Conservation (phyloP, 169 alveolate genomes). For the Cystoisospora suis region DNA sequence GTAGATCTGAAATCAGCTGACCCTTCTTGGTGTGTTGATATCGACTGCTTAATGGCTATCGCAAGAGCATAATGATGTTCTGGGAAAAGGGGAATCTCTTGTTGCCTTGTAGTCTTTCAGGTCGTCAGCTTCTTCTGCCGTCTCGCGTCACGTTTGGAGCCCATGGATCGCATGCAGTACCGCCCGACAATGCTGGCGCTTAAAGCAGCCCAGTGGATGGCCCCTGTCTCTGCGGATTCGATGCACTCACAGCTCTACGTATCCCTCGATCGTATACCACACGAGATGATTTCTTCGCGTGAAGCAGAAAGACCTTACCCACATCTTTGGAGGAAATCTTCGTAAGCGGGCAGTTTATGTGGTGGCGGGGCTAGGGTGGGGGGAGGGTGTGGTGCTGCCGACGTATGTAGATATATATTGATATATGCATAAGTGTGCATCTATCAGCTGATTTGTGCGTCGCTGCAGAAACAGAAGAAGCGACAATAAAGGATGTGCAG, state of each 20-base stretch:
- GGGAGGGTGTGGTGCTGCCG: not conserved
- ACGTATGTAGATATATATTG: not conserved
- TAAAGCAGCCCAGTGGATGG: constrained; percentile 1
- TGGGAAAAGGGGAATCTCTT: too few species aligned
- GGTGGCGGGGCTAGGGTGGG: not conserved
- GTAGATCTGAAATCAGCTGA: too few species aligned
- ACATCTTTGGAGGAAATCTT: constrained; percentile 6
- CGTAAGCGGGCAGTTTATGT: not conserved
- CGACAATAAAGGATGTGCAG: too few species aligned
- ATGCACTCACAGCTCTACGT: not conserved
- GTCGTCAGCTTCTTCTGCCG: constrained; percentile 13
- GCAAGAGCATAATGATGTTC: too few species aligned
- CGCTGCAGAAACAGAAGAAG: too few species aligned
- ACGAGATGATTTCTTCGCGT: not conserved
- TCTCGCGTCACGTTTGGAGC: not conserved
- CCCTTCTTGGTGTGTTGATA: too few species aligned
- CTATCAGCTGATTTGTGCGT: too few species aligned
- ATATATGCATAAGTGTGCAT: not conserved
- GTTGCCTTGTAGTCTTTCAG: not conserved
- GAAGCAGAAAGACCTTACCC: not conserved
- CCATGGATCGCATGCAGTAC: constrained; percentile 4
- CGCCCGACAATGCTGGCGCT: not conserved
- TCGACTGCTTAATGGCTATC: too few species aligned
- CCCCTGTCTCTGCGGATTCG: not conserved
- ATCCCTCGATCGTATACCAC: not conserved